phyloP scores from a whole-genome alignment of 164 flowering plant species.

The Sextonia rubra region DNA sequence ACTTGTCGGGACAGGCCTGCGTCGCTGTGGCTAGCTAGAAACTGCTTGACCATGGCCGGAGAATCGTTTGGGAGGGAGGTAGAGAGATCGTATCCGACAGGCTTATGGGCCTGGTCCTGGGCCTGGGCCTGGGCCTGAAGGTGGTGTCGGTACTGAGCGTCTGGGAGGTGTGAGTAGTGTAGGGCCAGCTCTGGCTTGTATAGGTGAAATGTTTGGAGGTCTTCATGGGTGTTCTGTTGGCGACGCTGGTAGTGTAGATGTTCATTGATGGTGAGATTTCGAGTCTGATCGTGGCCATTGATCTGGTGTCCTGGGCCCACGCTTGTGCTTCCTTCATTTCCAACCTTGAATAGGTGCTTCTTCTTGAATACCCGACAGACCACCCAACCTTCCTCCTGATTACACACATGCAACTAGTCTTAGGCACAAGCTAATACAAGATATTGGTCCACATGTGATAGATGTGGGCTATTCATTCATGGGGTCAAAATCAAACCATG shows the following conservation, averaged over 20 bases:
- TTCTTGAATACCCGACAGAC: conserved; percentile 92
- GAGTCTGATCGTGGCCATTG: conserved; percentile 18
- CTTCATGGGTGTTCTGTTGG: conserved; percentile 4
- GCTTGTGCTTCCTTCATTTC: conserved; percentile 31
- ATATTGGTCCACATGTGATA: neutral
- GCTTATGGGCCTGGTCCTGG: conserved; percentile 23
- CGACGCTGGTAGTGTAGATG: conserved; percentile 12
- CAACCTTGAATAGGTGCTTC: conserved; percentile 75
- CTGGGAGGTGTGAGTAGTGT: conserved; percentile 33
- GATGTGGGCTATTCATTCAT: neutral
- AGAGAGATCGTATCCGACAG: conserved; percentile 27
- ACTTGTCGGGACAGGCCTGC: conserved; percentile 28
- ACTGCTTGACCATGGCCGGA: conserved; percentile 49
- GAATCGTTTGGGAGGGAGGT: conserved; percentile 19
- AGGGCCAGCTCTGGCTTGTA: conserved; percentile 31
- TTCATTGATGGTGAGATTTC: conserved; percentile 21
- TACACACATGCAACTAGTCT: neutral
- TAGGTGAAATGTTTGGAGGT: conserved; percentile 27
- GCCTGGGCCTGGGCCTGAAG: conserved; percentile 36
- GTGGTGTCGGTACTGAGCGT: conserved; percentile 25
- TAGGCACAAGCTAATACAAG: neutral
- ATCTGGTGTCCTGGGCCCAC: conserved; percentile 20
- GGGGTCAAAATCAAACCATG: neutral
- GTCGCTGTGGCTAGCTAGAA: conserved; percentile 40
- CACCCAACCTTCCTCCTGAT: conserved; percentile 96